Percentiles rank a stretch among this genome's conserved stretches.
phyloP scores from a whole-genome alignment of 176 grass and related monocot genomes.

The Phragmites australis region DNA sequence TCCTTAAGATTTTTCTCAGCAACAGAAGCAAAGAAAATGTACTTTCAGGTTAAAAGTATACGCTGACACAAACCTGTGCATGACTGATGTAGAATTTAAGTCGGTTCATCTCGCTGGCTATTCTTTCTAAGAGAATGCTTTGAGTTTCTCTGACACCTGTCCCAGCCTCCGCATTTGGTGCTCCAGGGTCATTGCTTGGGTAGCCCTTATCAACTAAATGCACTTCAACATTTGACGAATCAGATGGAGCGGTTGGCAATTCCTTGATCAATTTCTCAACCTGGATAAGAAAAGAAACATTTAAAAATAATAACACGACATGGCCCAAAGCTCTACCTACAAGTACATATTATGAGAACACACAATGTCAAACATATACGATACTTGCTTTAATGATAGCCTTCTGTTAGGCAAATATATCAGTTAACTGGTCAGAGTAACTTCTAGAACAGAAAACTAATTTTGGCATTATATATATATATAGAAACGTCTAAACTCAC shows the following conservation, averaged over 20 bases:
- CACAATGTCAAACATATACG: background rate
- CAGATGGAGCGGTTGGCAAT: constrained; percentile 63
- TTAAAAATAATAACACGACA: background rate
- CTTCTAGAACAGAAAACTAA: background rate
- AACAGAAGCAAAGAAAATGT: background rate
- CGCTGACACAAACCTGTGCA: constrained; percentile 60
- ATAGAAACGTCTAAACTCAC: background rate
- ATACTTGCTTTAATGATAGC: background rate
- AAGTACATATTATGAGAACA: background rate
- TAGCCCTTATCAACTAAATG: constrained; percentile 37
- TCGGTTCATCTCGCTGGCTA: constrained; percentile 94
- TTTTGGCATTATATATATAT: background rate
- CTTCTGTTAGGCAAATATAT: background rate
- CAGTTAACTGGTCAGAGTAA: background rate
- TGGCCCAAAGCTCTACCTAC: background rate
- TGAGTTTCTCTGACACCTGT: constrained; percentile 75
- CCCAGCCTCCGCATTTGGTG: constrained; percentile 49
- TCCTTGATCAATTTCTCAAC: constrained; percentile 98
- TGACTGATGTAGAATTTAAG: constrained; percentile 95
- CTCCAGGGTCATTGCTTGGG: constrained; percentile 14
- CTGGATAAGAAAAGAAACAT: constrained; percentile 39
- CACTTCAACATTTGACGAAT: constrained; percentile 41
- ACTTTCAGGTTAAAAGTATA: background rate
- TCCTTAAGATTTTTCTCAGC: background rate
- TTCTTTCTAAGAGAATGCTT: constrained; percentile 96